Evolutionary conservation across 345 rosid genomes (phyloP).

Genomic region (Leavenworthia alabamica): DNA sequence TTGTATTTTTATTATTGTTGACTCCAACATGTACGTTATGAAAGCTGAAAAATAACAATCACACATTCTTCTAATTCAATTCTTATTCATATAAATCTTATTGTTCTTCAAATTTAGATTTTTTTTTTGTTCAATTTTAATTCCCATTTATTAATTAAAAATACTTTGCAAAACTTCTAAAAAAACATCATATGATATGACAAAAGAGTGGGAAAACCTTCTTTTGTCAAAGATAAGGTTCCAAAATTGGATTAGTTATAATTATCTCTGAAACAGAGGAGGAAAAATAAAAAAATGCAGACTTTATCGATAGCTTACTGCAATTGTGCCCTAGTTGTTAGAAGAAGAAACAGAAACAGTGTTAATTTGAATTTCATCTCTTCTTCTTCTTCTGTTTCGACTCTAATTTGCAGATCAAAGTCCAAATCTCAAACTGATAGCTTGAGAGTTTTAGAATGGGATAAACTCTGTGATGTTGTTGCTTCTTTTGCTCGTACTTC

Average conservation of each 20-base stretch:
- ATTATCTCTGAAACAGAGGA: neutral
- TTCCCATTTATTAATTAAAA: neutral
- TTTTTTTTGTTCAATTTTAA: neutral
- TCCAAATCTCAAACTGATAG: constrained; percentile 42
- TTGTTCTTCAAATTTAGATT: neutral
- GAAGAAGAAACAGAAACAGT: constrained; percentile 20
- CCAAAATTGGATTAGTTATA: neutral
- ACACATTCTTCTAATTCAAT: neutral
- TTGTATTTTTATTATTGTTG: constrained; percentile 6
- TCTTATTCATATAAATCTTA: neutral
- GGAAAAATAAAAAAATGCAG: constrained; percentile 4
- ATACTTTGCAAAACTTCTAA: neutral
- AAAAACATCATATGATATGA: neutral
- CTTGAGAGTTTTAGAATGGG: constrained; percentile 81
- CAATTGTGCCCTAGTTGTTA: constrained; percentile 18
- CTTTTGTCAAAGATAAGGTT: constrained; percentile 8
- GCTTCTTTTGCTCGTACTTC: constrained; percentile 72
- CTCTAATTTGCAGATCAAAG: constrained; percentile 21
- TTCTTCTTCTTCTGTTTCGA: neutral
- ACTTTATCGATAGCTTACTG: constrained; percentile 16
- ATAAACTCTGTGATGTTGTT: constrained; percentile 71
- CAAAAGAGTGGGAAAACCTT: neutral
- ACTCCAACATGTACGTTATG: constrained; percentile 3
- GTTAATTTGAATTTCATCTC: constrained; percentile 1
- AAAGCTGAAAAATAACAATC: neutral